Conservation (phyloP, 495 filamentous ascomycete species). For the Pyrenopolyporus hunteri region DNA sequence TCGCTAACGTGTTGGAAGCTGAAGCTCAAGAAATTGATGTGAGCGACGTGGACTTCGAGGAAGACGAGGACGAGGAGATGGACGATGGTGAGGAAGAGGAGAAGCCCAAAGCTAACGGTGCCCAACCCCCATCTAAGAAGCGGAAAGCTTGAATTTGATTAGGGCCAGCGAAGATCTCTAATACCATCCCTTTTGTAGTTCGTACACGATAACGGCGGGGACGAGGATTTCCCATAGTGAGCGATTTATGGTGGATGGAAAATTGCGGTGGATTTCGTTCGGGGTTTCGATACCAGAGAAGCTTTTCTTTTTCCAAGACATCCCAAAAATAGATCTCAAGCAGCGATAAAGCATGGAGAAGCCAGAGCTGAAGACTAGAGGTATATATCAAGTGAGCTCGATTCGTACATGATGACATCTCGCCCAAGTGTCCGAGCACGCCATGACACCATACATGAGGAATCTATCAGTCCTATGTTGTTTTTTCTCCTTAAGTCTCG, state of each 20-base stretch:
- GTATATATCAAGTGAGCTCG: neutral
- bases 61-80: slow-evolving; percentile 49
- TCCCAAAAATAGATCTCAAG: slow-evolving; percentile 11
- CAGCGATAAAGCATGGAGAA: neutral
- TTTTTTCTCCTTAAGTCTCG: too few relatives aligned
- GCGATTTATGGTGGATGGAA: neutral
- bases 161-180: slow-evolving; percentile 16
- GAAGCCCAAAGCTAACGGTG: slow-evolving; percentile 53
- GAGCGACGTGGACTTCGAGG: slow-evolving; percentile 66
- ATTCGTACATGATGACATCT: neutral
- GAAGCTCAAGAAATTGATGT: slow-evolving; percentile 67
- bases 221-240: neutral
- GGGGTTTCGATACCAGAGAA: slow-evolving; percentile 21
- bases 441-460: too few relatives aligned
- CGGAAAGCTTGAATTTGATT: slow-evolving; percentile 30
- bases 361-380: too few relatives aligned
- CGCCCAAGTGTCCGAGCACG: too few relatives aligned
- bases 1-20: slow-evolving; percentile 47
- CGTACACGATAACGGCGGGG: neutral
- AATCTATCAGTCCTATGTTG: too few relatives aligned
- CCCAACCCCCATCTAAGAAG: slow-evolving; percentile 42
- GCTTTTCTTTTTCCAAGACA: neutral
- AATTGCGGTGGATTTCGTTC: neutral
- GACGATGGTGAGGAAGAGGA: slow-evolving; percentile 41
- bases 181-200: slow-evolving; percentile 11